Evolutionary conservation across 148 eudicot genomes (phyloP), one percentile per base, ranked within the genome.

Genomic region (Silene uniflora): DNA sequence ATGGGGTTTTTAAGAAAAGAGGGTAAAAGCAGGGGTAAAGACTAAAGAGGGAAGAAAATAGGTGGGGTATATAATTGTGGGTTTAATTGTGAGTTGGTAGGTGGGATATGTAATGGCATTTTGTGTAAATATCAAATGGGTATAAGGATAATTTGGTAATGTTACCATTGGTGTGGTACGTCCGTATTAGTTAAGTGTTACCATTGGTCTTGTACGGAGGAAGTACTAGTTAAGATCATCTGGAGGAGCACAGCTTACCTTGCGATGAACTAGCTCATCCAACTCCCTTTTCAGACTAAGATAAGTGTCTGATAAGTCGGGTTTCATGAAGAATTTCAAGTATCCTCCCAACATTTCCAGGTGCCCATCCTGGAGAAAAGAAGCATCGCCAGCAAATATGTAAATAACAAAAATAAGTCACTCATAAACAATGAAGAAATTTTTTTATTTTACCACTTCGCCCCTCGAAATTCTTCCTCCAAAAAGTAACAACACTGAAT

Each of bases 311-410:
- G 96, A 91, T 59, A 92, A 85, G 75, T 80, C 80, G 44, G 97
- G 97, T 69, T 85, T 84, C 97, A 90, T 95, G 75, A 95, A 95
- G 77, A 95, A 95, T 82, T 95, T 97, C 79, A 92, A 81, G 83
- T 95, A 95, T 62, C 98, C 98, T 69, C 84, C 96, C 86, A 95
- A 73, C 98, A 95, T 95, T 88, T 90, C 89, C 76, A 95, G 80
- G 87, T 92, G 92, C 23, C 98, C 98, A 86, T 92, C 96, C 97
- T 90, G 79, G 42, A 62, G 54, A 54, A 49, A 69, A 62, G 21
- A 27, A 17, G 14, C 16, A 62, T 62, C 44, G 72, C 35, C 32
- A n/a, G n/a, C n/a, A n/a, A n/a, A n/a, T n/a, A 71, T n/a, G 32
- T 23, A 10, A 73, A 58, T 18, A 47, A 19, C n/a, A 69, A 1